Base-by-base conservation (phyloP, 2,329 filamentous ascomycete genomes). In the Curvularia eragrostidis region DNA sequence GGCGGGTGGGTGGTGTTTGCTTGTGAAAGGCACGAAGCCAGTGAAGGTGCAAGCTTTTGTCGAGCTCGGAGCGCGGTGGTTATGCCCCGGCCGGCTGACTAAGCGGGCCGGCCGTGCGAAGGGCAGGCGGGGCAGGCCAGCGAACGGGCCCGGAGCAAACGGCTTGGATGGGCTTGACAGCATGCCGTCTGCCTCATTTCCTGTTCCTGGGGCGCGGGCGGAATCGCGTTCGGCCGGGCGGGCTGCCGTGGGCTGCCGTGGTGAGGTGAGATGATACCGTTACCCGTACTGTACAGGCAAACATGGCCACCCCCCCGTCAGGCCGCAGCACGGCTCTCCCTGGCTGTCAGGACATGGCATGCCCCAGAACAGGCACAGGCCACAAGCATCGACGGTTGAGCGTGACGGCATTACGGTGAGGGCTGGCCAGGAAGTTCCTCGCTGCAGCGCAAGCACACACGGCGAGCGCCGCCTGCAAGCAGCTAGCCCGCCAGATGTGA, bases 131-230 rank as follows among this genome's bases (percentile, higher is more conserved):
- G 28, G 21, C 30, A 34, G 23, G 44, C 49, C 43, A 48, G 48
- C 9, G 15, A 39, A 34, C 39, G 43, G 26, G 26, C 26, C 43
- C 43, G 12, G 15, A 28, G n/a, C n/a, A 23, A 24, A 36, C 28
- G 21, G 30, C 10, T 6, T 6, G 32, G n/a, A n/a, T n/a, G n/a
- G 34, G 24, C 39, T 54, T 41, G 47, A 46, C 49, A 18, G 39
- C 44, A 26, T 19, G 28, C 7, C 36, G 47, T n/a, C n/a, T n/a
- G 62, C 28, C 42, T 41, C 49, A 52, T 62, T 68, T 58, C 63
- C 65, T 70, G 66, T 70, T 66, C 63, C 66, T 68, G 66, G 38
- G 18, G 38, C 38, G 19, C 8, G 19, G 39, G 39, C 18, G 38
- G 18, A 15, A 19, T 4, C 12, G 59, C 59, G 64, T 61, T 61